These are phyloP conservation scores for Nothophaeocryptopus gaeumannii DNA, from an alignment of 2,329 filamentous ascomycete genomes.

Conservation along the genomic window DNA sequence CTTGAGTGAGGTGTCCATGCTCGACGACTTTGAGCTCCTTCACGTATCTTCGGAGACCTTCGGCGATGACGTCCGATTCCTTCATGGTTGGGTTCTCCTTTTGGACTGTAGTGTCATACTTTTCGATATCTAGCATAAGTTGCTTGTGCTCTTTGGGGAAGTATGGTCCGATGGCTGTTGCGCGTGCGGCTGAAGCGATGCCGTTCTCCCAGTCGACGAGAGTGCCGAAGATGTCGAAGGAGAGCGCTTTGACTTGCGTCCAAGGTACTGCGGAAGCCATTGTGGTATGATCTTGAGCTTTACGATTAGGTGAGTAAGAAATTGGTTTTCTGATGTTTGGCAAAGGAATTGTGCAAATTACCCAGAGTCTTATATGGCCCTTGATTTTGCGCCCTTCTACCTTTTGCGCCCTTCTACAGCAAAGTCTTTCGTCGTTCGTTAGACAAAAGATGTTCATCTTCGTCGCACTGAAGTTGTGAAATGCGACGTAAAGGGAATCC, in stretches of 20 bases:
- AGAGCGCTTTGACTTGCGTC: constrained; percentile 48
- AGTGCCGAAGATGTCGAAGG: constrained; percentile 78
- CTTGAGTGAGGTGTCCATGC: constrained; percentile 49
- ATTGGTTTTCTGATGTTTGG: no score
- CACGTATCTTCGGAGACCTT: constrained; percentile 32
- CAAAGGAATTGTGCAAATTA: no score
- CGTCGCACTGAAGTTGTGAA: no score
- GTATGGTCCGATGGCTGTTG: constrained; percentile 47
- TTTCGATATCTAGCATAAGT: constrained; percentile 44
- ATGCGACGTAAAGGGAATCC: no score
- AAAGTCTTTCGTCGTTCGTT: no score
- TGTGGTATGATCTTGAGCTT: not conserved
- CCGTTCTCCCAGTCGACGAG: constrained; percentile 76
- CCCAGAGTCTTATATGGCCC: no score
- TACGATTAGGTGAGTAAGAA: no score
- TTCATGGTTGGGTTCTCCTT: constrained; percentile 53
- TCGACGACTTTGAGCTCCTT: constrained; percentile 45
- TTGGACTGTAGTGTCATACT: constrained; percentile 52
- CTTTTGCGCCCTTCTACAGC: no score
- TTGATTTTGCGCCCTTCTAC: no score
- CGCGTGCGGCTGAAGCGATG: constrained; percentile 53
- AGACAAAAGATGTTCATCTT: no score
- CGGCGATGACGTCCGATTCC: constrained; percentile 56
- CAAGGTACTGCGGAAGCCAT: constrained; percentile 31
- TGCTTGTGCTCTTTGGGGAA: constrained; percentile 46